phyloP scores from a whole-genome alignment of 1,284 basidiomycete species.

The Cerioporus squamosus region DNA sequence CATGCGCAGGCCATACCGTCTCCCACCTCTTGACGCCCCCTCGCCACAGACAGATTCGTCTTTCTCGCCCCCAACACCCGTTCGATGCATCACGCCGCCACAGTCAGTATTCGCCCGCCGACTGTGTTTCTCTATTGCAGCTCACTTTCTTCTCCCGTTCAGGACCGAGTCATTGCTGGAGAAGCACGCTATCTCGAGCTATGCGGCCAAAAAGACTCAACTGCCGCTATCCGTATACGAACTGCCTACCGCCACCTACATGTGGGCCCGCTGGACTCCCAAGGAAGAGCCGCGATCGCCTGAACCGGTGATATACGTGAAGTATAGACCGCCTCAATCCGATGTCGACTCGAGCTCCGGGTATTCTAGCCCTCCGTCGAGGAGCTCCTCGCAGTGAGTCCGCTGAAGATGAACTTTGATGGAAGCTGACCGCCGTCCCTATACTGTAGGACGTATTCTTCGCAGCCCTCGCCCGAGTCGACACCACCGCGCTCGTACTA shows the following conservation, averaged over 20 bases:
- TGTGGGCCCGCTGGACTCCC: slow-evolving; percentile 42
- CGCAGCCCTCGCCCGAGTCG: slow-evolving; percentile 1
- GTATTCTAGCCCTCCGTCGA: slow-evolving; percentile 7
- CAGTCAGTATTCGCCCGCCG: neutral
- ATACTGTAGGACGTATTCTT: slow-evolving; percentile 4
- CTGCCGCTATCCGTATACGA: slow-evolving; percentile 36
- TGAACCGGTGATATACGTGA: slow-evolving; percentile 27
- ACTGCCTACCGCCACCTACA: slow-evolving; percentile 40
- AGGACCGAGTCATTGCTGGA: slow-evolving; percentile 2
- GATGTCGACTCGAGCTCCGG: slow-evolving; percentile 6
- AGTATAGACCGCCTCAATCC: slow-evolving; percentile 21
- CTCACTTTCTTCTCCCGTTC: neutral
- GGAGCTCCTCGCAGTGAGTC: slow-evolving; percentile 9
- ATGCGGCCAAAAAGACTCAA: slow-evolving; percentile 2
- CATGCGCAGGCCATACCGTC: neutral
- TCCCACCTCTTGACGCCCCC: neutral
- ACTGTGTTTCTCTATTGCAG: neutral
- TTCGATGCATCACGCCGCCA: neutral
- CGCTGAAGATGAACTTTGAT: neutral
- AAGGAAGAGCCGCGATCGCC: slow-evolving; percentile 23
- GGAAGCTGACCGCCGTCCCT: slow-evolving; percentile 1
- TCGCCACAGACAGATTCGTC: slow-evolving; percentile 8
- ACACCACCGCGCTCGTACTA: slow-evolving; percentile 9
- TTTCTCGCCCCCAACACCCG: slow-evolving; percentile 4
- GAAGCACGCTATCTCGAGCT: slow-evolving; percentile 8